phyloP scores from a whole-genome alignment of 345 rosid genomes.

The Eucalyptus globulus region DNA sequence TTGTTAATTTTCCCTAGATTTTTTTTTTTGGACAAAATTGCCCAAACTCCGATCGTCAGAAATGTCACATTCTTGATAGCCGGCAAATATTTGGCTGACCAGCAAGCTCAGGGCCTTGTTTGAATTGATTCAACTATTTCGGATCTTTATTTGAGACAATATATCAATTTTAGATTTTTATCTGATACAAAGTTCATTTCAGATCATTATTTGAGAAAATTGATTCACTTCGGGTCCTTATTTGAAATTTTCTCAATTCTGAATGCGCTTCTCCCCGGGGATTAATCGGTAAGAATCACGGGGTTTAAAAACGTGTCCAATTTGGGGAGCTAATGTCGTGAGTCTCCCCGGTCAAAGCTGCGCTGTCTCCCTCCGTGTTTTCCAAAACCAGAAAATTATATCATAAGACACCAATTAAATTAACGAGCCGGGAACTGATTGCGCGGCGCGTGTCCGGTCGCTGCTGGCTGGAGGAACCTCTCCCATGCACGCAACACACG shows the following conservation, averaged over 20 bases:
- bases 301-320: background rate
- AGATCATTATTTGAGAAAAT: rapidly evolving
- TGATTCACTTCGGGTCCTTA: rapidly evolving
- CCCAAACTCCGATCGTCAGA: rapidly evolving
- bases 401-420: background rate
- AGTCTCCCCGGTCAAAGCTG: background rate
- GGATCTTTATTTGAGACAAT: too few species aligned
- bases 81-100: too few species aligned
- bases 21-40: too few species aligned
- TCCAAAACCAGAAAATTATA: background rate
- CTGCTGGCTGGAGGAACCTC: background rate
- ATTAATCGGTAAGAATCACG: background rate
- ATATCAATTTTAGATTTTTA: too few species aligned
- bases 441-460: background rate
- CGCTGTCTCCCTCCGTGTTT: background rate
- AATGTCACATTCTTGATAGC: too few species aligned
- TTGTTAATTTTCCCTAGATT: too few species aligned
- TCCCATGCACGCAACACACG: background rate
- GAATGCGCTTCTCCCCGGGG: background rate
- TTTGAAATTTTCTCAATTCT: too few species aligned
- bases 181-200: rapidly evolving
- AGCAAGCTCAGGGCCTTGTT: too few species aligned
- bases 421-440: background rate
- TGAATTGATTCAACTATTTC: too few species aligned
- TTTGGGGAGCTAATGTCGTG: background rate